Base-by-base conservation (phyloP, 495 filamentous ascomycete species). In the Staphylotrichum longicolle region DNA sequence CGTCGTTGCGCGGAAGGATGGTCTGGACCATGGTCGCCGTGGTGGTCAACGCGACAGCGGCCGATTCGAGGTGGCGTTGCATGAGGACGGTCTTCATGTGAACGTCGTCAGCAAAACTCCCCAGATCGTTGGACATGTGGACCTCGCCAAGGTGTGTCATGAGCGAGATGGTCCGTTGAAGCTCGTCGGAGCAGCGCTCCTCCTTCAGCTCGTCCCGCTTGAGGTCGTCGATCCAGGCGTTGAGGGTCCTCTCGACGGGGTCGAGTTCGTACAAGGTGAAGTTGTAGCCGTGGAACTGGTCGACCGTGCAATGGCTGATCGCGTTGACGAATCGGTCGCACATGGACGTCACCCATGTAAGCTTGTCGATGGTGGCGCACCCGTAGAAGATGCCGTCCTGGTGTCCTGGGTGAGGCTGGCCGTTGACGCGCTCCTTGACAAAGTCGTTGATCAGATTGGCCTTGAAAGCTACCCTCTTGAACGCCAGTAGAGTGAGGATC, bases 391-490 rank as follows among this genome's bases (percentile, higher is more conserved):
- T 69, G 62, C 92, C 87, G 63, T 95, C 90, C 48, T 89, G 83
- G 50, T 82, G 79, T 4, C 84, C 81, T 34, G 75, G 63, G 11
- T 83, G 78, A 7, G 78, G 66, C 33, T 86, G 77, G 14, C 76
- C 76, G 32, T 81, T 83, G 56, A 92, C 74, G 47, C 85, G 83
- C 62, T 96, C 91, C 63, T 89, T 89, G 64, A 98, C 81, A 63
- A 93, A 91, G 45, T 78, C 83, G 64, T 87, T 86, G 66, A 96
- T 82, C 44, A 98, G 76, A 39, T 82, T 83, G 0, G 93, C 87
- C 77, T 98, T 98, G 81, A 93, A 96, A 34, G 83, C 87, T 58
- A 98, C 82, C 34, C 93, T 83, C 70, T 89, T 92, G 77, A 96
- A 95, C 32, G 92, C 81, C 48, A 98, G 80, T 37, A 96, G 78